Conservation (phyloP, 73 alveolate species). For the Stentor roeselii region DNA sequence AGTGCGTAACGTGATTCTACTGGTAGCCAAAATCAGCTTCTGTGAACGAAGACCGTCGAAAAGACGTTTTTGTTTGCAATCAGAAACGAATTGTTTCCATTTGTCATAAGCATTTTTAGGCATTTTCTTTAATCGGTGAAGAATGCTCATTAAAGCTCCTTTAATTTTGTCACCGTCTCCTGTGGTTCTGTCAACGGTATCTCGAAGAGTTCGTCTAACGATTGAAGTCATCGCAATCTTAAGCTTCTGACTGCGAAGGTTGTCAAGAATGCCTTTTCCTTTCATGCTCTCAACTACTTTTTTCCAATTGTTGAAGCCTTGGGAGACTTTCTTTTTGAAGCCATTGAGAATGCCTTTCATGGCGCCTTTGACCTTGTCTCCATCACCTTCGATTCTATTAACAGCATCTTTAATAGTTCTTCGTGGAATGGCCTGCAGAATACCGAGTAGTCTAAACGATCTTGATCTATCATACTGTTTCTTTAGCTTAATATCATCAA, state of each 20-base stretch:
- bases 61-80: not conserved
- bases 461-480: not conserved
- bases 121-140: not conserved
- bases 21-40: not conserved
- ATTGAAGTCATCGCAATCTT: not conserved
- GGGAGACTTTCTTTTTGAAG: not conserved
- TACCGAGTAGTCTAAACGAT: not conserved
- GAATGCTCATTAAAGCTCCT: not conserved
- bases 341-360: not conserved
- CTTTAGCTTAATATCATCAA: not conserved
- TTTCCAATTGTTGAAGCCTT: not conserved
- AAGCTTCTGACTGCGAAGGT: not conserved
- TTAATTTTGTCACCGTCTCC: not conserved
- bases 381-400: not conserved
- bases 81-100: not conserved
- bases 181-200: not conserved
- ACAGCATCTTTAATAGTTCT: conserved; percentile 12
- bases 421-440: not conserved
- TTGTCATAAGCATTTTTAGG: not conserved
- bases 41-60: not conserved
- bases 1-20: not conserved
- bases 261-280: not conserved
- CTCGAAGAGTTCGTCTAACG: not conserved
- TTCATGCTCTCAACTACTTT: not conserved
- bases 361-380: conserved; percentile 11